These are phyloP conservation scores for Yarrowia hollandica DNA, from an alignment of 805 yeast genomes.

Conservation along the genomic window DNA sequence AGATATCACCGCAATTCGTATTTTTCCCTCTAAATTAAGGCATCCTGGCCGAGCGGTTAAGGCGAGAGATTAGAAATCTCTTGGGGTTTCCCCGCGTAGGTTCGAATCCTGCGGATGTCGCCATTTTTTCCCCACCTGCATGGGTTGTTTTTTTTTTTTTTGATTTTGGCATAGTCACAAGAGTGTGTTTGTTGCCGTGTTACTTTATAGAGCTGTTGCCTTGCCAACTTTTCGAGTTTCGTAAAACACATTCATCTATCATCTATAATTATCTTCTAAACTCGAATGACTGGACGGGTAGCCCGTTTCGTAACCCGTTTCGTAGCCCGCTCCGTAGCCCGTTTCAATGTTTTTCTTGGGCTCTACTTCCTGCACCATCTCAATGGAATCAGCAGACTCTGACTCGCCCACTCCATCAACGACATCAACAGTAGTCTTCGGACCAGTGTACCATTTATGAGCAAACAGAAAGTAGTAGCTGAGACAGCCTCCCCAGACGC, in stretches of 20 bases:
- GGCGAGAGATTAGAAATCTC: not conserved
- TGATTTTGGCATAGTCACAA: too few relatives aligned
- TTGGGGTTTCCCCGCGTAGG: not conserved
- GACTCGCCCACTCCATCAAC: slow-evolving; percentile 12
- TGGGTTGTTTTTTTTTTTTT: too few relatives aligned
- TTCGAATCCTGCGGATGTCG: not conserved
- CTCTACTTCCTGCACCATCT: not conserved
- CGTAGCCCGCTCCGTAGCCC: not conserved
- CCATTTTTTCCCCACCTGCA: not conserved
- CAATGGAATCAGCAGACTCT: not conserved
- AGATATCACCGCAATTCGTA: not conserved
- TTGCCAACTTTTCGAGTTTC: too few relatives aligned
- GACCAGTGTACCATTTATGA: slow-evolving; percentile 58
- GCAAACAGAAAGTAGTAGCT: slow-evolving; percentile 55
- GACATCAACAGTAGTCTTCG: slow-evolving; percentile 38
- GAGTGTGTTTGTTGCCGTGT: too few relatives aligned
- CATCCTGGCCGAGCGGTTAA: not conserved
- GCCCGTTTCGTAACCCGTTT: too few relatives aligned
- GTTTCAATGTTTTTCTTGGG: not conserved
- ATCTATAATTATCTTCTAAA: not conserved
- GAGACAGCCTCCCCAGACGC: slow-evolving; percentile 56
- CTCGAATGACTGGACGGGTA: too few relatives aligned
- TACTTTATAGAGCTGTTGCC: not conserved
- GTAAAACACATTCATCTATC: not conserved
- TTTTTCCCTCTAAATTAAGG: too few relatives aligned